Base-by-base conservation (phyloP, 164 flowering plant species). In the Nelumbo lutea region DNA sequence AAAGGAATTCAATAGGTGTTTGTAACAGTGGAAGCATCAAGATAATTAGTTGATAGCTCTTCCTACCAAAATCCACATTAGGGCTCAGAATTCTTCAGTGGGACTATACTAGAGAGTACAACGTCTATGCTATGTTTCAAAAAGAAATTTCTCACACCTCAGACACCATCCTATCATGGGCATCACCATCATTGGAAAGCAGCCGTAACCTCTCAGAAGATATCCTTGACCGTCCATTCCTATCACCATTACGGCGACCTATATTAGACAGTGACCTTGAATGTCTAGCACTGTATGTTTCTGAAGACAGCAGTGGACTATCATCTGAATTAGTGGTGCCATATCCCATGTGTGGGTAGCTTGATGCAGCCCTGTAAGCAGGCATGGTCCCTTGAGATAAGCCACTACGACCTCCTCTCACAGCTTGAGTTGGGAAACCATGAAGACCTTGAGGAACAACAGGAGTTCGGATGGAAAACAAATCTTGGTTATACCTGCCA, bases 181-280 rank as follows among this genome's bases (percentile, higher is more conserved):
- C 59, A 69, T 75, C 70, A 1, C 75, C 61, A 38, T 75, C 87
- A 61, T 65, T 75, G 60, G 82, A 60, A 9, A 70, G 59, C 47
- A 79, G 64, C 41, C 75, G 79, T 57, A 72, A 79, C 77, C 88
- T 77, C 14, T 84, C 86, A 76, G 63, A 58, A 11, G 78, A 61
- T 9, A 79, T 68, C 75, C 85, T 81, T 39, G 79, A 62, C 65
- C 86, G 77, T 64, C 88, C 83, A 65, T 65, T 76, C 74, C 88
- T 72, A 9, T 83, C 88, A 78, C 65, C 70, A 64, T 75, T 72
- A 67, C 76, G 86, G 84, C 84, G 78, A 61, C 82, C 80, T 9
- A 66, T 5, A n/a, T 74, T 45, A 4, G 88, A 55, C 56, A 74
- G 47, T 51, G 80, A 68, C 83, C 85, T 77, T 52, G 77, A 69